These are phyloP conservation scores for Chaetomidium leptoderma DNA, from an alignment of 495 filamentous ascomycete genomes.

Conservation along the genomic window DNA sequence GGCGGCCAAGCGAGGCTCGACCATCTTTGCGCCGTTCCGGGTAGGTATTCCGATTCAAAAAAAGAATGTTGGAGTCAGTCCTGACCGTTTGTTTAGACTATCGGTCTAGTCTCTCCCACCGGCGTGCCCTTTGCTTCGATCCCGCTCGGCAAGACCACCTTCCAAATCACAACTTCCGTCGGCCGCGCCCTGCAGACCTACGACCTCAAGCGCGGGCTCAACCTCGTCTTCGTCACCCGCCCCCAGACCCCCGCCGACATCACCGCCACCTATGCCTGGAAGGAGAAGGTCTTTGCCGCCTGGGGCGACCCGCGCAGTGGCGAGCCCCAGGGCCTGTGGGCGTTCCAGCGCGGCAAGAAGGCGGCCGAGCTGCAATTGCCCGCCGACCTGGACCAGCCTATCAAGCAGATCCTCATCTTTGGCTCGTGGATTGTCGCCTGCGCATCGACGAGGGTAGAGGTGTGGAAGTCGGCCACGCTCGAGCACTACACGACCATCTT, in stretches of 20 bases:
- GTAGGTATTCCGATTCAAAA: slow-evolving; percentile 50
- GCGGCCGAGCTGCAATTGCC: slow-evolving; percentile 67
- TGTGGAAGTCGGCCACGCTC: slow-evolving; percentile 80
- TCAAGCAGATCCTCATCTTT: slow-evolving; percentile 74
- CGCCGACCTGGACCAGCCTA: slow-evolving; percentile 55
- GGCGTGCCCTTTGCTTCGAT: slow-evolving; percentile 80
- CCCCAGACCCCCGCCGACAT: slow-evolving; percentile 83
- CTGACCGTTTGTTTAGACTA: slow-evolving; percentile 52
- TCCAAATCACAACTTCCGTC: slow-evolving; percentile 93
- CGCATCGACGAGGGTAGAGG: slow-evolving; percentile 67
- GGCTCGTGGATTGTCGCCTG: slow-evolving; percentile 89
- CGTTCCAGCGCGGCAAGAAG: slow-evolving; percentile 91
- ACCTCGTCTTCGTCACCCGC: slow-evolving; percentile 84
- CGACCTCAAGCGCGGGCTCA: slow-evolving; percentile 81
- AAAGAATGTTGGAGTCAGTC: background rate
- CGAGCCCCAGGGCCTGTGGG: slow-evolving; percentile 70
- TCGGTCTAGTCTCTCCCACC: slow-evolving; percentile 90
- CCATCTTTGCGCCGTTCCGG: slow-evolving; percentile 86
- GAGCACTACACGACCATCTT: slow-evolving; percentile 86
- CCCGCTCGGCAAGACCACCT: slow-evolving; percentile 86
- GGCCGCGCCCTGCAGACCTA: slow-evolving; percentile 90
- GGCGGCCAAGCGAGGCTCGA: slow-evolving; percentile 48
- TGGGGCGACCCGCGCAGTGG: slow-evolving; percentile 60
- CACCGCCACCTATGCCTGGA: slow-evolving; percentile 83
- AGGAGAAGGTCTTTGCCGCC: slow-evolving; percentile 78